These are phyloP conservation scores for Epichloe amarillans DNA, from an alignment of 2,329 filamentous ascomycete genomes.

Conservation along the genomic window DNA sequence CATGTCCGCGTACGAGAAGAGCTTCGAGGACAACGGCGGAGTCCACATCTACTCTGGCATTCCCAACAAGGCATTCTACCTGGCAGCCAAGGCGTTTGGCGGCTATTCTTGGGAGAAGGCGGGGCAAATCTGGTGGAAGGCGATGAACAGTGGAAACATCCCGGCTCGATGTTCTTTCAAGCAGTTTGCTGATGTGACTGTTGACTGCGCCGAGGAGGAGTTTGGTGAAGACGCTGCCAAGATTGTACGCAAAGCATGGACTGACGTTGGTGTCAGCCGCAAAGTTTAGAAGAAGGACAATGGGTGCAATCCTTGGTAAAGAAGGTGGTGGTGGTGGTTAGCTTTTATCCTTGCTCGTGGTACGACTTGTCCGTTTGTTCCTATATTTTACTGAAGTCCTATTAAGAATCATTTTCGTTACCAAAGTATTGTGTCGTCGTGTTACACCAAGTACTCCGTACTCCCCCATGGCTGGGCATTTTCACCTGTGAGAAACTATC, in stretches of 20 bases:
- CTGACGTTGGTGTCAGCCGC: slow-evolving; percentile 29
- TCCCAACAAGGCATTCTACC: slow-evolving; percentile 43
- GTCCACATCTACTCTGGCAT: slow-evolving; percentile 45
- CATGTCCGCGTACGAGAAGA: slow-evolving; percentile 29
- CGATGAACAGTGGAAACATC: slow-evolving; percentile 30
- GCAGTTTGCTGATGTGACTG: slow-evolving; percentile 35
- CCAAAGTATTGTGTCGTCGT: too few relatives aligned
- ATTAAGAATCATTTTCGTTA: neutral
- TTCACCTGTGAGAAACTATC: neutral
- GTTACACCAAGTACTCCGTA: too few relatives aligned
- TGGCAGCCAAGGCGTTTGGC: slow-evolving; percentile 31
- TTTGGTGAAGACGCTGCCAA: slow-evolving; percentile 29
- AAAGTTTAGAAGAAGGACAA: slow-evolving; percentile 8
- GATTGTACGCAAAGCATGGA: slow-evolving; percentile 33
- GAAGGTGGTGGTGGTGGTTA: neutral
- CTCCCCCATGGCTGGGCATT: too few relatives aligned
- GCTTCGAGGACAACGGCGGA: slow-evolving; percentile 34
- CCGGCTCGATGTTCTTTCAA: slow-evolving; percentile 28
- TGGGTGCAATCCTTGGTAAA: slow-evolving; percentile 5
- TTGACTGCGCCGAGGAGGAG: slow-evolving; percentile 29
- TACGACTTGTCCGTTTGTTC: neutral
- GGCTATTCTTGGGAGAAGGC: slow-evolving; percentile 42
- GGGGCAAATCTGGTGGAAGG: slow-evolving; percentile 39
- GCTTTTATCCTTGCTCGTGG: neutral
- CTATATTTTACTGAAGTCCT: neutral